Percentiles rank a stretch among this genome's conserved stretches.
Conservation (phyloP, 164 flowering plant species). For the Dillenia suffruticosa region DNA sequence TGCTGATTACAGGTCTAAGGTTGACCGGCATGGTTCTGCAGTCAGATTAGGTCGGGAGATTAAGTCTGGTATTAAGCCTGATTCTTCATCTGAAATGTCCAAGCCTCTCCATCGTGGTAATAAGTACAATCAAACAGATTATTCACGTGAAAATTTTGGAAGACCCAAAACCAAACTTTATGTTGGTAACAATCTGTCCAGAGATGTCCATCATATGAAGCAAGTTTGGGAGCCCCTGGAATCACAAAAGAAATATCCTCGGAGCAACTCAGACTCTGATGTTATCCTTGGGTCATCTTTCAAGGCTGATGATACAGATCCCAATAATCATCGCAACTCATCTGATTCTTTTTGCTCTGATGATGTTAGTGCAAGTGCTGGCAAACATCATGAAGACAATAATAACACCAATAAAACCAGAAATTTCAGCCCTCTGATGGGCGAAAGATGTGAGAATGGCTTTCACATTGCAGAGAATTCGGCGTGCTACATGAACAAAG, state of each 20-base stretch:
- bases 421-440: slow-evolving; percentile 9
- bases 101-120: slow-evolving; percentile 47
- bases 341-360: slow-evolving; percentile 15
- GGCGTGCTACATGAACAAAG: slow-evolving; percentile 14
- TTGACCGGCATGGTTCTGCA: slow-evolving; percentile 25
- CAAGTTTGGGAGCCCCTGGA: slow-evolving; percentile 93
- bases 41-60: slow-evolving; percentile 39
- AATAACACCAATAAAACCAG: slow-evolving; percentile 15
- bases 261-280: slow-evolving; percentile 69
- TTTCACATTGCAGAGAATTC: slow-evolving; percentile 16
- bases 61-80: slow-evolving; percentile 38
- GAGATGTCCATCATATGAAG: slow-evolving; percentile 43
- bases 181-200: slow-evolving; percentile 28
- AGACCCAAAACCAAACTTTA: slow-evolving; percentile 45
- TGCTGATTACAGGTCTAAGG: slow-evolving; percentile 40
- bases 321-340: slow-evolving; percentile 7
- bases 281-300: slow-evolving; percentile 42
- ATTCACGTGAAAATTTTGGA: slow-evolving; percentile 40
- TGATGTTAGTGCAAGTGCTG: slow-evolving; percentile 16
- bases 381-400: slow-evolving; percentile 18
- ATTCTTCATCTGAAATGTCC: slow-evolving; percentile 41
- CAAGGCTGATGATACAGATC: slow-evolving; percentile 22
- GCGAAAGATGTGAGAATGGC: slow-evolving; percentile 18
- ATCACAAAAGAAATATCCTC: slow-evolving; percentile 49
- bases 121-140: slow-evolving; percentile 44